Conservation (phyloP, 176 grass and related monocot species). For the Chloris gayana region DNA sequence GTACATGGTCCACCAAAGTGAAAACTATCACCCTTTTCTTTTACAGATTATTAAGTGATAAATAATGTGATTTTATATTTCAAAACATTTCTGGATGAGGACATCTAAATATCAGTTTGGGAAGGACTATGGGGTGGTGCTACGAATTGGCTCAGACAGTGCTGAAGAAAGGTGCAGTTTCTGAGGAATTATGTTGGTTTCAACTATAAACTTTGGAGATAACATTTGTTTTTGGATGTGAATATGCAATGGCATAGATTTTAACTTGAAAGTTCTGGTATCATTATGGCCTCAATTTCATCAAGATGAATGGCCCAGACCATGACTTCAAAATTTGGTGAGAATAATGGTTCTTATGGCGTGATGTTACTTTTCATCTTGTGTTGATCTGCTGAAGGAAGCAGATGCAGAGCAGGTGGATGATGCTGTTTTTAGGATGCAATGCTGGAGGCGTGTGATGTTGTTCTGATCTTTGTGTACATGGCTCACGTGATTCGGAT, state of each 20-base stretch:
- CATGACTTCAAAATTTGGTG: too few species aligned
- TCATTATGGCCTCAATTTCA: too few species aligned
- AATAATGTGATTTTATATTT: not conserved
- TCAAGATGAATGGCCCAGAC: not conserved
- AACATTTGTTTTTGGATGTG: not conserved
- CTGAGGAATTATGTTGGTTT: too few species aligned
- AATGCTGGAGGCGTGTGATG: conserved; percentile 25
- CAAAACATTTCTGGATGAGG: not conserved
- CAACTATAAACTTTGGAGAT: too few species aligned
- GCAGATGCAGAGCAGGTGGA: conserved; percentile 19
- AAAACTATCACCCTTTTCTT: not conserved
- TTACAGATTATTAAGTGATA: not conserved
- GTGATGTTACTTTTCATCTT: not conserved
- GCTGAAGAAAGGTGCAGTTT: not conserved
- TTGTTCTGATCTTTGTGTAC: not conserved
- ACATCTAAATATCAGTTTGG: not conserved
- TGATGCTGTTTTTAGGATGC: not conserved
- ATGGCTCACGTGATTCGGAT: not conserved
- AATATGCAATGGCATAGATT: not conserved
- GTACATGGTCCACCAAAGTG: conserved; percentile 1
- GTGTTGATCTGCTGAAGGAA: not conserved
- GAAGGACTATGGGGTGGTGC: not conserved
- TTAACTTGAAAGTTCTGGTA: not conserved
- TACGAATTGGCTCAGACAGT: not conserved
- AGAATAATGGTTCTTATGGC: not conserved